Conservation (phyloP, 2,329 filamentous ascomycete species). For the Pseudodiploospora longispora region DNA sequence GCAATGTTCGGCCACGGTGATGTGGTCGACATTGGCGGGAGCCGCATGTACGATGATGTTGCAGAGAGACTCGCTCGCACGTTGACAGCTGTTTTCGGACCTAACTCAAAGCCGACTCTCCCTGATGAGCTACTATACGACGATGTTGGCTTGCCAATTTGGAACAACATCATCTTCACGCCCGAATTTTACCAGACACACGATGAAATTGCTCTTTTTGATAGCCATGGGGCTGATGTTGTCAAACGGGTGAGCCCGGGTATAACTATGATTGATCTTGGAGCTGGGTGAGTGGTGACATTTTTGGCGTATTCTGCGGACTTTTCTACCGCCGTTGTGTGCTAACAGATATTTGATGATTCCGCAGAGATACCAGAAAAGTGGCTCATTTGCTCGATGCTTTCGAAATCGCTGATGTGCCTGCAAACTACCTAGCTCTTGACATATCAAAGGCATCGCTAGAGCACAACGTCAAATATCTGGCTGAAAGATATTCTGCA, state of each 20-base stretch:
- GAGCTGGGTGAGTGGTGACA: slow-evolving; percentile 29
- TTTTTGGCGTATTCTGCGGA: neutral
- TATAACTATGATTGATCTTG: slow-evolving; percentile 31
- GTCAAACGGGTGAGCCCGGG: slow-evolving; percentile 20
- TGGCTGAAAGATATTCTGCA: slow-evolving; percentile 20
- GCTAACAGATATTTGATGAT: neutral
- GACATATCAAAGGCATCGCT: slow-evolving; percentile 32
- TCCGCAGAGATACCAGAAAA: slow-evolving; percentile 31
- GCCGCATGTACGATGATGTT: slow-evolving; percentile 22
- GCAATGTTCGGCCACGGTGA: slow-evolving; percentile 19
- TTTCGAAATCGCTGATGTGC: slow-evolving; percentile 22
- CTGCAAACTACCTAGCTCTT: slow-evolving; percentile 29
- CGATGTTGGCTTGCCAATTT: slow-evolving; percentile 29
- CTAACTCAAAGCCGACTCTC: slow-evolving; percentile 19
- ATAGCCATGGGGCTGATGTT: slow-evolving; percentile 26
- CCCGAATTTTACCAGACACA: slow-evolving; percentile 33
- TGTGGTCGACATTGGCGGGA: slow-evolving; percentile 32
- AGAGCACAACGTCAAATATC: slow-evolving; percentile 23
- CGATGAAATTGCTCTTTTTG: slow-evolving; percentile 30
- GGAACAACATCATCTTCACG: slow-evolving; percentile 33
- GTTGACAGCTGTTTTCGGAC: slow-evolving; percentile 17
- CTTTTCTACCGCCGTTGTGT: neutral
- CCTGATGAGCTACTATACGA: slow-evolving; percentile 34
- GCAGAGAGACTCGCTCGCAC: slow-evolving; percentile 17
- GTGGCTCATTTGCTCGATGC: slow-evolving; percentile 28